phyloP scores from a whole-genome alignment of 495 filamentous ascomycete genomes.

The Wilcoxina mikolae region DNA sequence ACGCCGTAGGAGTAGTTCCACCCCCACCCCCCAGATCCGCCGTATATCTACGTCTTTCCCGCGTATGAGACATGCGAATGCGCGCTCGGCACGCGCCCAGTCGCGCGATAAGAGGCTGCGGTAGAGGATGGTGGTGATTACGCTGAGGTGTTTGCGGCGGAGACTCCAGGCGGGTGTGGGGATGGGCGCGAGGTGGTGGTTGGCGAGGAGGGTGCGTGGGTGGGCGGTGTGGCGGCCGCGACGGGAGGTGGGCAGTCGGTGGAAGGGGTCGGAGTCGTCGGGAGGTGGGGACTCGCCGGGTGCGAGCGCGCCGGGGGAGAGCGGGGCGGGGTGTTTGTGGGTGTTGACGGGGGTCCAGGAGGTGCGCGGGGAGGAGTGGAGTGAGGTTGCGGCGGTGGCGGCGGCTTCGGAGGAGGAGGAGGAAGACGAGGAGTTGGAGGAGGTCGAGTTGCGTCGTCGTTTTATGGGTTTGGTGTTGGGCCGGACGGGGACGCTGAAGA shows the following conservation, averaged over 20 bases:
- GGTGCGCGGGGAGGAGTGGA: too few relatives aligned
- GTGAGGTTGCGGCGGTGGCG: too few relatives aligned
- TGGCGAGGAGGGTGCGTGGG: constrained; percentile 7
- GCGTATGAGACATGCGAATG: constrained; percentile 19
- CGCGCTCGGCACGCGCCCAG: constrained; percentile 16
- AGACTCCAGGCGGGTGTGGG: constrained; percentile 7
- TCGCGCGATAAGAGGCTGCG: constrained; percentile 15
- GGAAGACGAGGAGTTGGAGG: too few relatives aligned
- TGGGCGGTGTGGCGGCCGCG: constrained; percentile 10
- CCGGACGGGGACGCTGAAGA: constrained; percentile 11
- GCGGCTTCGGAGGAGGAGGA: constrained; percentile 6
- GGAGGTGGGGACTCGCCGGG: not conserved
- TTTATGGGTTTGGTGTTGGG: not conserved
- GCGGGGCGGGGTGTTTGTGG: not conserved
- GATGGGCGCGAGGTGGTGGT: constrained; percentile 11
- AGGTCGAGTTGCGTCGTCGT: not conserved
- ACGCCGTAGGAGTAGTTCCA: constrained; percentile 14
- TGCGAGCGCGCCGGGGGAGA: not conserved
- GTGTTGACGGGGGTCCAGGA: not conserved
- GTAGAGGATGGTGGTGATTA: constrained; percentile 19
- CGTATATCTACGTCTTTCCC: constrained; percentile 19
- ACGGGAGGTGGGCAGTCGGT: not conserved
- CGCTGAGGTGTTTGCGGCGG: constrained; percentile 12
- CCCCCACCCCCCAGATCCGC: constrained; percentile 15
- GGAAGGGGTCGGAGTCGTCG: not conserved